Conservation (phyloP, 768 basidiomycete species). For the Agrocybe pediades region DNA sequence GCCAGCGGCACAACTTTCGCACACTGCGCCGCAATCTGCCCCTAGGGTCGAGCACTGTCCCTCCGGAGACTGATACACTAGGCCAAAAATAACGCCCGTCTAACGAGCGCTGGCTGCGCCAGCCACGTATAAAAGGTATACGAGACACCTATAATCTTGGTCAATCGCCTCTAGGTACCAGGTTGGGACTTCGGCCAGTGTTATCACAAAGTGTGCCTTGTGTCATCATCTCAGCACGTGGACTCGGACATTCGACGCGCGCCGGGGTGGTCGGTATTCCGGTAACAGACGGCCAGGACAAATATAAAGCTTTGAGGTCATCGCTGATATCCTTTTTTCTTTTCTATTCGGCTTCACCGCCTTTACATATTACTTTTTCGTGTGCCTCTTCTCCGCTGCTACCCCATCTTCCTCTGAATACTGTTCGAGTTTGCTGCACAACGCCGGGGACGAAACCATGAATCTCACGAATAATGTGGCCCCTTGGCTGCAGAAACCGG, state of each 20-base stretch:
- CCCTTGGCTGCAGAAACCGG: slow-evolving; percentile 36
- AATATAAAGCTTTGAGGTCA: neutral
- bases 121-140: neutral
- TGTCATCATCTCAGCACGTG: neutral
- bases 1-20: no score
- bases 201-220: no score
- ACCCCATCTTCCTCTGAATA: slow-evolving; percentile 3
- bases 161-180: neutral
- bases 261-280: neutral
- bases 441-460: slow-evolving; percentile 26
- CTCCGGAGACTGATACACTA: neutral
- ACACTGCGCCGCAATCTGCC: neutral
- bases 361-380: neutral
- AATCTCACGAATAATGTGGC: slow-evolving; percentile 35
- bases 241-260: neutral
- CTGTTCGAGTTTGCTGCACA: no score
- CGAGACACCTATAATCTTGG: neutral
- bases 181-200: no score
- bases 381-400: neutral
- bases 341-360: no score
- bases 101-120: neutral
- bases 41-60: neutral
- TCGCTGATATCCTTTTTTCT: neutral
- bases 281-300: no score
- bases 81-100: neutral